Base-by-base conservation (phyloP, 148 eudicot species). In the Rhododendron henanense region DNA sequence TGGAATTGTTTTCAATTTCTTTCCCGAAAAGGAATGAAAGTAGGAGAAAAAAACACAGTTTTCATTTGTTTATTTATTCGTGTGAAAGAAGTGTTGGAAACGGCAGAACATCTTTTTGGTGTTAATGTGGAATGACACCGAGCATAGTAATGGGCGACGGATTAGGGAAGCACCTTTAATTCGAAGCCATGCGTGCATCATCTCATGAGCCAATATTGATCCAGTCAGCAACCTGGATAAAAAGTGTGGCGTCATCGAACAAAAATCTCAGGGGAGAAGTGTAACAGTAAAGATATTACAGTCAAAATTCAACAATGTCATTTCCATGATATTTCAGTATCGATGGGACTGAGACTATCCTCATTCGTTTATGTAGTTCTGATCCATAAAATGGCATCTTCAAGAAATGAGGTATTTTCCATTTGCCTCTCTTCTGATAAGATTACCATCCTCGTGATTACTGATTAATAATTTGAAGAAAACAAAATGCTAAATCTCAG, bases 171-270 rank as follows among this genome's bases (percentile, higher is more conserved):
- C 76, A 71, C 76, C 76, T 71, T 31, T 71, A 13, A 71, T 33
- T 31, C 76, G 76, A 71, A 71, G 76, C 76, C 76, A 71, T 71
- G 76, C 76, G 1, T 71, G 76, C 76, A 71, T 71, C 76, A 71
- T 71, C 39, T 71, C 76, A 31, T 71, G 76, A 71, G 76, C 76
- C 35, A 71, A 31, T 71, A 71, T 71, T 71, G 76, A 71, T 31
- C 76, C 76, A 4, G 76, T 71, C 39, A 71, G 41, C 76, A 71
- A 71, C 41, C 76, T 71, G 41, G 33, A 71, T 33, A 11, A 1
- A 0, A 5, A 71, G 76, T 71, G 8, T 71, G 33, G 76, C 11
- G 75, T 71, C 39, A 71, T 71, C 33, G 76, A 31, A 71, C 18
- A 31, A 41, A 5, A 5, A 13, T 71, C 76, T 11, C 8, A 31